These are phyloP conservation scores for Limnanthes douglasii DNA, from an alignment of 345 rosid species.

Conservation along the genomic window DNA sequence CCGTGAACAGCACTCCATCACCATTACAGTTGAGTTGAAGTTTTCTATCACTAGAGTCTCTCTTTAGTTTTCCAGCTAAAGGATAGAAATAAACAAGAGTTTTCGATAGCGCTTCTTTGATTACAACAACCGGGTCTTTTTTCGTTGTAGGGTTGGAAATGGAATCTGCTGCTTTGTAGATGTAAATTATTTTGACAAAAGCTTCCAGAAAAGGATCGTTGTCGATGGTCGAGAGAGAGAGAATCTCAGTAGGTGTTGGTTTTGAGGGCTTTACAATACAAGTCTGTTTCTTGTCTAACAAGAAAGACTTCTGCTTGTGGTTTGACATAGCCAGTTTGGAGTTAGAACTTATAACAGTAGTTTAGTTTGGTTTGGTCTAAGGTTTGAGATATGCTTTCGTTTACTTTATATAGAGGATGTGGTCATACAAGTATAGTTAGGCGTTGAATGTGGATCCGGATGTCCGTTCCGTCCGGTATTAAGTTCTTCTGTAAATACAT, in stretches of 20 bases:
- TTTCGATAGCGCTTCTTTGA: conserved; percentile 36
- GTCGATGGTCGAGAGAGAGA: conserved; percentile 39
- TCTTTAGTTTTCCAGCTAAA: conserved; percentile 41
- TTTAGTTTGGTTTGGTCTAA: too few species aligned
- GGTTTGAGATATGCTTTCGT: too few species aligned
- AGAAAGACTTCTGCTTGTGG: conserved; percentile 10
- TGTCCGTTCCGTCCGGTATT: too few species aligned
- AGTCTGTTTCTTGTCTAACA: conserved; percentile 10
- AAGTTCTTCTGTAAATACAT: too few species aligned
- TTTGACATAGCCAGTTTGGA: too few species aligned
- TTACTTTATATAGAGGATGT: too few species aligned
- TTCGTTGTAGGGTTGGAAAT: conserved; percentile 2
- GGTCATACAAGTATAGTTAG: too few species aligned
- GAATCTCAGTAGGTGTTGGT: conserved; percentile 25
- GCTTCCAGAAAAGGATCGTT: conserved; percentile 28
- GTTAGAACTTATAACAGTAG: too few species aligned
- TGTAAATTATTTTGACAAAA: conserved; percentile 32
- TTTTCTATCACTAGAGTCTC: conserved; percentile 19
- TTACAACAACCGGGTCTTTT: conserved; percentile 8
- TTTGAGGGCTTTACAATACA: conserved; percentile 28
- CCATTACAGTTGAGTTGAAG: conserved; percentile 19
- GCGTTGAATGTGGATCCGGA: too few species aligned
- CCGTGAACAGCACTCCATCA: conserved; percentile 40
- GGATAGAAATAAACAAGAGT: conserved; percentile 39
- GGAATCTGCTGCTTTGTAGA: conserved; percentile 13